These are phyloP conservation scores for Umbilicaria muhlenbergii DNA, from an alignment of 495 filamentous ascomycete genomes.

Conservation along the genomic window DNA sequence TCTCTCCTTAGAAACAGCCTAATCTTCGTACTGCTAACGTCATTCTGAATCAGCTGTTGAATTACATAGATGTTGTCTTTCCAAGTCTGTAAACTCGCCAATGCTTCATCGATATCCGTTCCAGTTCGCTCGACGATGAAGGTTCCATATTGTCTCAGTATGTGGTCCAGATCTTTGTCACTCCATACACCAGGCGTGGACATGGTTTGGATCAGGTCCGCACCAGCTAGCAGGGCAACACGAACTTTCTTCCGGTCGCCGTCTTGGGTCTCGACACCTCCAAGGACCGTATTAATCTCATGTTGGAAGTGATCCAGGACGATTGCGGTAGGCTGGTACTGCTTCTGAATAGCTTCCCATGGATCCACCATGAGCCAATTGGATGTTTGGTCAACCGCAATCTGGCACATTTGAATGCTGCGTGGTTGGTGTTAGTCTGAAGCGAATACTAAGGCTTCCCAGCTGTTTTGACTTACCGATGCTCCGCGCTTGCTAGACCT, in stretches of 20 bases:
- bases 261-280: constrained; percentile 51
- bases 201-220: constrained; percentile 82
- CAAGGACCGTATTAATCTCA: constrained; percentile 67
- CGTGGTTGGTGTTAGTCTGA: not conserved
- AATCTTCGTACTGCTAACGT: constrained; percentile 81
- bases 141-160: constrained; percentile 70
- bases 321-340: constrained; percentile 75
- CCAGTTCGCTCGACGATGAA: constrained; percentile 84
- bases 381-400: constrained; percentile 60
- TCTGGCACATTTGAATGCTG: constrained; percentile 50
- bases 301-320: constrained; percentile 82
- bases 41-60: constrained; percentile 77
- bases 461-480: constrained; percentile 34
- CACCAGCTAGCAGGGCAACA: constrained; percentile 64
- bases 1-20: constrained; percentile 67
- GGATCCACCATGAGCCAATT: constrained; percentile 80
- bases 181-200: constrained; percentile 63
- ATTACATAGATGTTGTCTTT: constrained; percentile 74
- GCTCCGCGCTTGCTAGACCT: constrained; percentile 58
- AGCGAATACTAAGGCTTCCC: not conserved
- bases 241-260: constrained; percentile 45
- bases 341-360: constrained; percentile 56
- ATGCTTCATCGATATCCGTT: constrained; percentile 75
- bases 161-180: constrained; percentile 66
- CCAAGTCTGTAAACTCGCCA: constrained; percentile 56